Conservation (phyloP, 495 filamentous ascomycete species). For the Penicillium ucsense region DNA sequence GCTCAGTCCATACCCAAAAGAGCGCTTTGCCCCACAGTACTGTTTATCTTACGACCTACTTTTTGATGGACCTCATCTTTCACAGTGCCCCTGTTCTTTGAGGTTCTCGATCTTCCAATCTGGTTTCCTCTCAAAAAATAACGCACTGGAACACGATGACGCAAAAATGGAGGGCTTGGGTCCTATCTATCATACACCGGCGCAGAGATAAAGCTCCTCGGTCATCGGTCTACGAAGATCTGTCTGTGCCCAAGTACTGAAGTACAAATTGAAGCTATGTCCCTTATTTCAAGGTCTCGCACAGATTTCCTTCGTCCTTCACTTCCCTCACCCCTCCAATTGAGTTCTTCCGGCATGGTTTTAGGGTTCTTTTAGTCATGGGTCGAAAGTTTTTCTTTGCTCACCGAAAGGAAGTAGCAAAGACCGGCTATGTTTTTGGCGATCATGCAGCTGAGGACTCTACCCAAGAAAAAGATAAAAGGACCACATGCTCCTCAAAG, state of each 20-base stretch:
- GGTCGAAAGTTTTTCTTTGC: slow-evolving; percentile 8
- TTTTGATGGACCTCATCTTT: neutral
- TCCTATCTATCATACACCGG: neutral
- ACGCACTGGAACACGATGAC: neutral
- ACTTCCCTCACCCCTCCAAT: slow-evolving; percentile 6
- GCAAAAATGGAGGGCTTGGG: neutral
- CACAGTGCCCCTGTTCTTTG: neutral
- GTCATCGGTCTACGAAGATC: neutral
- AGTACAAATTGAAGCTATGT: slow-evolving; percentile 6
- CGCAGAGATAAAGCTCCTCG: slow-evolving; percentile 1
- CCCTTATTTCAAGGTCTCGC: neutral
- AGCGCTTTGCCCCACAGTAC: neutral
- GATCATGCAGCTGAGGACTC: slow-evolving; percentile 7
- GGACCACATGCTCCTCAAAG: slow-evolving; percentile 7
- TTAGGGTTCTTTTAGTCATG: slow-evolving; percentile 9
- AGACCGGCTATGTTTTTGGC: slow-evolving; percentile 12
- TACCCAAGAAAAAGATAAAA: slow-evolving; percentile 10
- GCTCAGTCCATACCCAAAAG: neutral
- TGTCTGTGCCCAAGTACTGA: neutral
- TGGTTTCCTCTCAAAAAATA: neutral
- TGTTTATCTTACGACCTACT: neutral
- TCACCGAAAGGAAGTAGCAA: slow-evolving; percentile 4
- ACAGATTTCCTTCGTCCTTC: slow-evolving; percentile 51
- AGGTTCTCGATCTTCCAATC: neutral
- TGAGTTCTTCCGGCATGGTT: slow-evolving; percentile 38